A percentile compares a stretch with the other conserved stretches of the same genome.
Evolutionary conservation across 2,329 filamentous ascomycete genomes (phyloP).

Genomic region (Fusarium sp.): DNA sequence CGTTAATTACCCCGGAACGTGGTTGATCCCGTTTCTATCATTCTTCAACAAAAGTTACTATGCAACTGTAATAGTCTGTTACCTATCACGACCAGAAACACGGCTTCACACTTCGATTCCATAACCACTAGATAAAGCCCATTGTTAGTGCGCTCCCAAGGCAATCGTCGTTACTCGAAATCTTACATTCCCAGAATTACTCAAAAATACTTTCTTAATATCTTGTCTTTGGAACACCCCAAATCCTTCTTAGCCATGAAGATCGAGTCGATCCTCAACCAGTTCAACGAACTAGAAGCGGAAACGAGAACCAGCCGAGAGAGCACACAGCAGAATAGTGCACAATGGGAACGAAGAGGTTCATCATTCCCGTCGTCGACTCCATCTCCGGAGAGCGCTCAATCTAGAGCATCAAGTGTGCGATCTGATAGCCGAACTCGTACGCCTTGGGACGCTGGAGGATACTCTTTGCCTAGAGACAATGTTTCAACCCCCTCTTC

Average conservation of each 20-base stretch:
- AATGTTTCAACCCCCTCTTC: slow-evolving; percentile 53
- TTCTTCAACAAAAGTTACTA: slow-evolving; percentile 20
- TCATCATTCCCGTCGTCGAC: slow-evolving; percentile 47
- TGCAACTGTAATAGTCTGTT: slow-evolving; percentile 32
- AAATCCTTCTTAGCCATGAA: slow-evolving; percentile 27
- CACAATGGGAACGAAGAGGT: slow-evolving; percentile 14
- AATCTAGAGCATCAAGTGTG: slow-evolving; percentile 41
- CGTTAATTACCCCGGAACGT: slow-evolving; percentile 40
- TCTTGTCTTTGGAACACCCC: neutral
- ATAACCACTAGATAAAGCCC: slow-evolving; percentile 27
- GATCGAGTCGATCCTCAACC: slow-evolving; percentile 41
- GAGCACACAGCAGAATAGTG: slow-evolving; percentile 9
- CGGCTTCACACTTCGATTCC: slow-evolving; percentile 21
- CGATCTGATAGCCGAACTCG: slow-evolving; percentile 47
- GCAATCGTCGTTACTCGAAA: neutral
- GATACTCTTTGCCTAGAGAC: slow-evolving; percentile 60
- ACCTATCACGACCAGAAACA: slow-evolving; percentile 24
- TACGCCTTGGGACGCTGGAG: slow-evolving; percentile 64
- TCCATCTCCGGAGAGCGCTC: slow-evolving; percentile 50
- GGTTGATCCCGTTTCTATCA: slow-evolving; percentile 27
- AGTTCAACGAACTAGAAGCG: slow-evolving; percentile 35
- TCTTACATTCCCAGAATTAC: slow-evolving; percentile 16
- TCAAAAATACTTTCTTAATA: slow-evolving; percentile 15
- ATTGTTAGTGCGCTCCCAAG: slow-evolving; percentile 7
- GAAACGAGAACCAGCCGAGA: slow-evolving; percentile 19